phyloP scores from a whole-genome alignment of 371 early-diverging fungal species.

The Sporodiniella umbellata region DNA sequence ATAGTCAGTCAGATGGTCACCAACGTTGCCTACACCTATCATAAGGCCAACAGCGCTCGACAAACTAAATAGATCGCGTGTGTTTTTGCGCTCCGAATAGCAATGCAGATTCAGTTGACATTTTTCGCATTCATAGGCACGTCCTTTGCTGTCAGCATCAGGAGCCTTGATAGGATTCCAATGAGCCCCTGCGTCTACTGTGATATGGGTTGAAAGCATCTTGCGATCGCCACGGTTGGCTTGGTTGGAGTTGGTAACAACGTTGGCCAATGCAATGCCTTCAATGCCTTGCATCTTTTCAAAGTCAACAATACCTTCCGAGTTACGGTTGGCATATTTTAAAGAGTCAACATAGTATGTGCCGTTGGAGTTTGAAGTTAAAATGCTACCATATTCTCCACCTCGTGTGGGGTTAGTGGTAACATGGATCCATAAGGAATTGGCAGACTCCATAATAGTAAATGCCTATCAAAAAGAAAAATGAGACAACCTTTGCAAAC shows the following conservation, averaged over 20 bases:
- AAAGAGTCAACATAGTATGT: slow-evolving; percentile 71
- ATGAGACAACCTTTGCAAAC: neutral
- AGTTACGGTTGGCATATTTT: slow-evolving; percentile 77
- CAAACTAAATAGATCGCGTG: slow-evolving; percentile 74
- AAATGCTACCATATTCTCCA: slow-evolving; percentile 77
- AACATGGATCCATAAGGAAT: slow-evolving; percentile 74
- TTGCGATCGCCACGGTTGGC: slow-evolving; percentile 49
- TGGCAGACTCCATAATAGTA: slow-evolving; percentile 80
- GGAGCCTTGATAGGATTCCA: slow-evolving; percentile 69
- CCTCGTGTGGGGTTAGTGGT: slow-evolving; percentile 58
- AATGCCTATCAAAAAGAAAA: slow-evolving; percentile 47
- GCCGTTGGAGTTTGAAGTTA: slow-evolving; percentile 86
- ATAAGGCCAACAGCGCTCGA: slow-evolving; percentile 84
- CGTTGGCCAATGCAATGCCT: slow-evolving; percentile 86
- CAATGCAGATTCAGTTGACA: slow-evolving; percentile 80
- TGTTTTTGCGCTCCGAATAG: slow-evolving; percentile 75
- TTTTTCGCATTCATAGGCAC: slow-evolving; percentile 25
- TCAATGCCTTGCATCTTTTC: slow-evolving; percentile 91
- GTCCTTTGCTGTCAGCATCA: slow-evolving; percentile 44
- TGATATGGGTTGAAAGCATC: slow-evolving; percentile 65
- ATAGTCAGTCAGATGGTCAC: slow-evolving; percentile 59
- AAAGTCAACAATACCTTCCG: slow-evolving; percentile 86
- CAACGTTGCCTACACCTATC: slow-evolving; percentile 93
- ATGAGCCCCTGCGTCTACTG: slow-evolving; percentile 81
- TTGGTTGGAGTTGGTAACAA: slow-evolving; percentile 68